phyloP scores from a whole-genome alignment of 768 basidiomycete genomes.

The Xerocomellus intermedius region DNA sequence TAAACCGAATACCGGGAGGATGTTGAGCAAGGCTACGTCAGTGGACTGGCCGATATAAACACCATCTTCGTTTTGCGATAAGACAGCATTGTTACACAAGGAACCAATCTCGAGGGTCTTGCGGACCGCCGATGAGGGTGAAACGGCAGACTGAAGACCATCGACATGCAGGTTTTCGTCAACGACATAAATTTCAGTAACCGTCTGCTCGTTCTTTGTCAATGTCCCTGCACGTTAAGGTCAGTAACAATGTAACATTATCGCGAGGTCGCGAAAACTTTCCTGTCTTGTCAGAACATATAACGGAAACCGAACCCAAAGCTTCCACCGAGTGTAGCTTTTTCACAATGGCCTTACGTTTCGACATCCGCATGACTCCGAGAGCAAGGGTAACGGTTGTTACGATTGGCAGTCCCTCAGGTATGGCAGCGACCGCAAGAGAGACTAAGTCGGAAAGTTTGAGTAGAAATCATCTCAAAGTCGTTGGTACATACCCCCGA shows the following conservation, averaged over 20 bases:
- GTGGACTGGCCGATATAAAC: constrained; percentile 84
- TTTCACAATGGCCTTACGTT: constrained; percentile 95
- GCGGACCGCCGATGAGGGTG: constrained; percentile 62
- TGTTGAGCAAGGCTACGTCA: constrained; percentile 88
- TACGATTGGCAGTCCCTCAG: constrained; percentile 94
- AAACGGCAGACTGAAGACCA: constrained; percentile 38
- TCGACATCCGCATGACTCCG: constrained; percentile 91
- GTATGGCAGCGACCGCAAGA: constrained; percentile 96
- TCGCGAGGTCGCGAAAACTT: constrained; percentile 10
- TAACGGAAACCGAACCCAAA: constrained; percentile 92
- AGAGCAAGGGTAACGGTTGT: constrained; percentile 96
- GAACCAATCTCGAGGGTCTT: constrained; percentile 82
- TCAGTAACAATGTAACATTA: not conserved
- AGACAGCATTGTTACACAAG: constrained; percentile 85
- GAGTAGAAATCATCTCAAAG: not conserved
- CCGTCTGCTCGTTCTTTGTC: constrained; percentile 95
- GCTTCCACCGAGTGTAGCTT: constrained; percentile 95
- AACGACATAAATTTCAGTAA: constrained; percentile 83
- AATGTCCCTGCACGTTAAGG: constrained; percentile 59
- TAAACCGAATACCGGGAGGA: constrained; percentile 63
- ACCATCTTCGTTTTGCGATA: constrained; percentile 63
- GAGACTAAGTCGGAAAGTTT: constrained; percentile 59
- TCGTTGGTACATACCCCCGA: constrained; percentile 67
- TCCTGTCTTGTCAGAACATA: constrained; percentile 98
- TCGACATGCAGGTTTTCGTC: constrained; percentile 78